Evolutionary conservation across 2,329 filamentous ascomycete genomes (phyloP), one percentile per base, ranked within the genome.

Genomic region (Coniochaeta pulveracea): DNA sequence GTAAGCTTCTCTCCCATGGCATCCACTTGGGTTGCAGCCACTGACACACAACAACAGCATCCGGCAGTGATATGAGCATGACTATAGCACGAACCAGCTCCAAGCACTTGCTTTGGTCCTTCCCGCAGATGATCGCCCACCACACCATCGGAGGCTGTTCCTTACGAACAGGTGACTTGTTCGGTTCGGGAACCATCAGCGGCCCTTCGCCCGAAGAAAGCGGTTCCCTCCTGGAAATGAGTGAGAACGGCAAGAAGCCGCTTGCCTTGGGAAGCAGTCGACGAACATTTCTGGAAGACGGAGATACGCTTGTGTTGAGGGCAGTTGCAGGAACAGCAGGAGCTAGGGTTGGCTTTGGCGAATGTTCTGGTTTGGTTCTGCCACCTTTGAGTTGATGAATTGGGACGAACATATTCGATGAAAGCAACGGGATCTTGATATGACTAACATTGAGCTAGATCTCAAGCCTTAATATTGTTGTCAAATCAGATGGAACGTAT

Each of bases 101-200:
- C 8, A 71, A 64, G 42, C 70, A 88, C 47, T 62, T 89, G 9
- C 63, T 89, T n/a, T 89, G 76, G 67, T 86, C 80, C 0, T 89
- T 88, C 57, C 72, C 80, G 4, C 83, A 89, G 52, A 86, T 88
- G 81, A 63, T 89, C 25, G 72, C 83, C 2, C 83, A 89, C 51
- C 83, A 89, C 50, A 76, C 78, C 2, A 68, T 84, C 29, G 81
- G 78, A 2, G 83, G 83, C 5, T 91, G 83, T 52, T 74, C 76
- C 4, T 66, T 91, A 64, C 69, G 74, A 29, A 69, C 76, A 0
- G 83, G 83, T 21, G 83, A 91, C 49, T 55, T 91, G 34, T 58
- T 91, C 5, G 84, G 82, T 3, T 84, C 79, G 3, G 84, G 84
- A 3, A 91, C 84, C 2, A 89, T 91, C 45, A 66, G 62, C 44